Percentiles rank a stretch among this genome's conserved stretches.
phyloP scores from a whole-genome alignment of 495 filamentous ascomycete genomes.

The Podospora didyma region DNA sequence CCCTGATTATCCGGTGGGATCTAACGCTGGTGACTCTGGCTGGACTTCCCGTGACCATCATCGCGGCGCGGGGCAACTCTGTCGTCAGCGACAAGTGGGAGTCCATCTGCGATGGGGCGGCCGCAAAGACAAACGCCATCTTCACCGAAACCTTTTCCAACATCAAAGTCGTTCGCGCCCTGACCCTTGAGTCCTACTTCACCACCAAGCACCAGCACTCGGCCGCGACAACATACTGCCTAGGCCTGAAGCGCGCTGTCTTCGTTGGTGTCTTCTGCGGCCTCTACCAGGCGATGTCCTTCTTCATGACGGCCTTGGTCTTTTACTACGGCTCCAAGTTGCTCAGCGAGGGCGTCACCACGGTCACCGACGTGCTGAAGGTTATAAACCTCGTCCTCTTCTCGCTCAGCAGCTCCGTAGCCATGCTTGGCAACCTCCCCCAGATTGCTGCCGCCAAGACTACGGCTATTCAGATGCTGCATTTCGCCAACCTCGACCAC shows the following conservation, averaged over 20 bases:
- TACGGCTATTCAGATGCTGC: conserved; percentile 68
- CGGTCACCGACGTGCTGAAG: conserved; percentile 57
- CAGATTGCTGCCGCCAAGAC: conserved; percentile 72
- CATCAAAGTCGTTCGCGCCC: conserved; percentile 72
- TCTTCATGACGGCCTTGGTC: conserved; percentile 74
- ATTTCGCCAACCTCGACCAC: conserved; percentile 55
- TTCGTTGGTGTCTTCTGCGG: conserved; percentile 75
- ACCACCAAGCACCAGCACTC: conserved; percentile 57
- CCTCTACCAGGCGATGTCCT: conserved; percentile 61
- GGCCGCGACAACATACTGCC: conserved; percentile 41
- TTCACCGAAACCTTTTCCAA: conserved; percentile 79
- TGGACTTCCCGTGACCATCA: conserved; percentile 64
- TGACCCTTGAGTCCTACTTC: conserved; percentile 77
- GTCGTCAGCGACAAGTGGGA: conserved; percentile 68
- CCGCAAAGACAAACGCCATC: conserved; percentile 50
- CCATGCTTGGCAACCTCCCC: conserved; percentile 68
- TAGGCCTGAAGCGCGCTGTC: conserved; percentile 55
- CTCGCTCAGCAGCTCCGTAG: conserved; percentile 65
- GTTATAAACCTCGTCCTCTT: conserved; percentile 83
- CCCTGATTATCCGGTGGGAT: conserved; percentile 71
- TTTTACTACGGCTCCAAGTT: conserved; percentile 79
- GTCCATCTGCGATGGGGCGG: conserved; percentile 55
- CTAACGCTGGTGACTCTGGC: conserved; percentile 73
- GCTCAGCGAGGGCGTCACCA: conserved; percentile 40
- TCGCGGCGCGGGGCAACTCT: conserved; percentile 58